Evolutionary conservation across 257 asterid species (phyloP).

Genomic region (Solanum chilense): DNA sequence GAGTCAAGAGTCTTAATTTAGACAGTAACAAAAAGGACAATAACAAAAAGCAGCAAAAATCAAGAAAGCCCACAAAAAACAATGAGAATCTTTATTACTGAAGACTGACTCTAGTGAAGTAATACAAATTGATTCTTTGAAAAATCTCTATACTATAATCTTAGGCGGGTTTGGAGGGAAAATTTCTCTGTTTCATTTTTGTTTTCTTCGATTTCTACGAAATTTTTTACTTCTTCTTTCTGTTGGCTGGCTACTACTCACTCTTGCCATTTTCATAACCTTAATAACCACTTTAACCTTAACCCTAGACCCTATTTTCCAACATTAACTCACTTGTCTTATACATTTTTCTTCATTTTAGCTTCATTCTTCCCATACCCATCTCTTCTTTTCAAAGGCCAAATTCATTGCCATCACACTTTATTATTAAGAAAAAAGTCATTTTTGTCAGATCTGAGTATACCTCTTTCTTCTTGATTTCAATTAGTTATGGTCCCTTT

Average conservation of each 20-base stretch:
- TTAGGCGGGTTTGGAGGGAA: conserved; percentile 8
- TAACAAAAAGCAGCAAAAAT: not conserved
- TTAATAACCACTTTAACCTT: not conserved
- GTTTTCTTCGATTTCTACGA: not conserved
- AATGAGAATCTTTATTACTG: not conserved
- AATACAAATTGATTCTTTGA: not conserved
- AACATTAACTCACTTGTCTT: not conserved
- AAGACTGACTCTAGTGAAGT: too few relatives aligned
- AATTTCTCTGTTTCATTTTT: not conserved
- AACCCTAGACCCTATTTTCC: not conserved
- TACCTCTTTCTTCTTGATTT: not conserved
- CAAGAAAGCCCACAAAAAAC: not conserved
- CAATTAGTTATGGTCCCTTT: not conserved
- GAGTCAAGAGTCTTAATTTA: not conserved
- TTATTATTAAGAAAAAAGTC: not conserved
- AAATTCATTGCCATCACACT: not conserved
- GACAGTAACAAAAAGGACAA: not conserved
- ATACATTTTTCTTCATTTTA: not conserved
- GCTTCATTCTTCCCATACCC: not conserved
- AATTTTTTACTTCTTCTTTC: not conserved
- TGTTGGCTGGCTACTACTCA: not conserved
- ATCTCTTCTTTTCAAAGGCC: not conserved
- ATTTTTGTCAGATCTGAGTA: conserved; percentile 4
- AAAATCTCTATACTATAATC: not conserved
- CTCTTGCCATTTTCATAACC: conserved; percentile 1